Conservation (phyloP, 2,329 filamentous ascomycete genomes). For the Geosmithia morbida region DNA sequence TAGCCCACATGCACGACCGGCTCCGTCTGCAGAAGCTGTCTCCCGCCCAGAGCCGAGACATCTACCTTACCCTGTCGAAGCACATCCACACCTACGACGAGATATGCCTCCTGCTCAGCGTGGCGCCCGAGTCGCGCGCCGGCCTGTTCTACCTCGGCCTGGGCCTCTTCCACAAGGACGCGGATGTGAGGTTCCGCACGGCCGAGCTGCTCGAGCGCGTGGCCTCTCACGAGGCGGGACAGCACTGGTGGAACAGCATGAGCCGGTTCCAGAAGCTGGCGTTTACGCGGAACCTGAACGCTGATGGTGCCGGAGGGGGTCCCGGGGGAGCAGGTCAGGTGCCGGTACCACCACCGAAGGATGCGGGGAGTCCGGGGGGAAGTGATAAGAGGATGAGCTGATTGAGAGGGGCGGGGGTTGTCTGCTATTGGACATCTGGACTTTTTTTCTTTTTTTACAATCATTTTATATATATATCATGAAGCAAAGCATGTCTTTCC, state of each 20-base stretch:
- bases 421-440: no score
- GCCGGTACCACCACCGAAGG: conserved; percentile 9
- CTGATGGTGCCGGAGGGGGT: not conserved
- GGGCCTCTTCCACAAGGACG: conserved; percentile 80
- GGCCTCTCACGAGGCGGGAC: conserved; percentile 73
- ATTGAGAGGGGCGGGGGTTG: no score
- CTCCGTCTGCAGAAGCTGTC: conserved; percentile 69
- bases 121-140: conserved; percentile 72
- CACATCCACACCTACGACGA: conserved; percentile 70
- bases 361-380: conserved; percentile 16
- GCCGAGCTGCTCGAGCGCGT: conserved; percentile 73
- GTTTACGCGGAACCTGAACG: conserved; percentile 53
- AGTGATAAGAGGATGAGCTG: no score
- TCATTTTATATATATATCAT: no score
- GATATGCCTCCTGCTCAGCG: conserved; percentile 68
- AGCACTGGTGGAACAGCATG: conserved; percentile 81
- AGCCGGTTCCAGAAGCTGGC: conserved; percentile 82
- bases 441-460: no score
- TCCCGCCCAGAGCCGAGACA: conserved; percentile 61
- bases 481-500: no score
- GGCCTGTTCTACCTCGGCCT: conserved; percentile 85
- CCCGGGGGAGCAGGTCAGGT: not conserved
- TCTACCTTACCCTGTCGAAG: conserved; percentile 69
- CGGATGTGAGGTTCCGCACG: conserved; percentile 62
- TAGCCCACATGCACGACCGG: conserved; percentile 87